Base-by-base conservation (phyloP, 306 rosid species). In the Quercus cerris region DNA sequence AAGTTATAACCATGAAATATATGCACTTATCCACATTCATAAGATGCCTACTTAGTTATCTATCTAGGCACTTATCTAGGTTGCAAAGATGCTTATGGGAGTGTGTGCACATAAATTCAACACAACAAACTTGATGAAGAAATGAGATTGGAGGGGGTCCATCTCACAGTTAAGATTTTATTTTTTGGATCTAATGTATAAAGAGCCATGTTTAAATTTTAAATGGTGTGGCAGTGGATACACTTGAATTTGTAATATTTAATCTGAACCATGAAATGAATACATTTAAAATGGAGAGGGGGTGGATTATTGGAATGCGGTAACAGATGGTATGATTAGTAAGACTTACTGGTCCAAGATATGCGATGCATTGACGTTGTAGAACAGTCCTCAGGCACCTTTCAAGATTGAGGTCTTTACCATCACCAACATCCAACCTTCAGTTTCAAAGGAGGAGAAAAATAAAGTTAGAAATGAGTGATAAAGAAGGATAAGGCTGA, bases 371-470 rank as follows among this genome's bases (percentile, higher is more conserved):
- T 62, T 88, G 87, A 25, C 57, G 86, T 31, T 78, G 76, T 41
- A 88, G 80, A 58, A 56, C 80, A 31, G 62, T 56, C 51, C 89
- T 83, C 5, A 55, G 79, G 25, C 91, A 88, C 74, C 81, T 83
- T 75, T 83, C 73, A 49, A 78, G 82, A 56, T 78, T 81, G 56
- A 73, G 15, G 31, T 75, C 86, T 75, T 85, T 88, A 19, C 91
- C 87, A 19, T 88, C 91, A 49, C 91, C 91, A 49, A 88, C 85
- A 79, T 88, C 91, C 86, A 88, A 74, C 91, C 91, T 85, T 61
- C 44, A 81, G 54, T 75, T 57, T 3, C 81, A 75, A 12, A 15
- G 33, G 25, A 19, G 46, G 49, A 14, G 46, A 22, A 35, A n/a
- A 19, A 19, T 62, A 31, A n/a, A 44, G 52, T 63, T 11, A 75